phyloP scores from a whole-genome alignment of 805 yeast species.

The Saturnispora mendoncae region DNA sequence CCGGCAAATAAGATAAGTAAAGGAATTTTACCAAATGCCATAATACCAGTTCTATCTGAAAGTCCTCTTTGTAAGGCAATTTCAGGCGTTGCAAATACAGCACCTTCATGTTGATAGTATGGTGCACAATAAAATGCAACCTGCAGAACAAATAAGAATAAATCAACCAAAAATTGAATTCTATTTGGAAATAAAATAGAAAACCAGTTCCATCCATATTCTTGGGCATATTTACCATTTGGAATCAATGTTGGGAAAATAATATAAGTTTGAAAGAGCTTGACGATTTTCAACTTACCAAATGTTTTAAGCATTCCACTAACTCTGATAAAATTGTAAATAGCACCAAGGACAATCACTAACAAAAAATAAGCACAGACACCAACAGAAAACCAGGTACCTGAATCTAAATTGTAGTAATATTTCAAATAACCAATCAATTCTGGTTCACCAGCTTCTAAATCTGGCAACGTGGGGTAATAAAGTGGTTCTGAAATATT shows the following conservation, averaged over 20 bases:
- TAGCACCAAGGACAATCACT: constrained; percentile 30
- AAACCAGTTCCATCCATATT: constrained; percentile 15
- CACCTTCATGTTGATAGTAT: constrained; percentile 9
- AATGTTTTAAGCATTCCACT: constrained; percentile 24
- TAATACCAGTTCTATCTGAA: constrained; percentile 32
- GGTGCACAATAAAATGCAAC: constrained; percentile 10
- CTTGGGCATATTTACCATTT: constrained; percentile 15
- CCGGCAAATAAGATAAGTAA: constrained; percentile 38
- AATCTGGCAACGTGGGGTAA: constrained; percentile 13
- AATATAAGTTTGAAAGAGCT: constrained; percentile 25
- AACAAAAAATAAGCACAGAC: constrained; percentile 32
- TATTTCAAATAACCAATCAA: constrained; percentile 12
- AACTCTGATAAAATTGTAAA: constrained; percentile 26
- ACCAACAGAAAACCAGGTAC: constrained; percentile 28
- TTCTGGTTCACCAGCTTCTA: constrained; percentile 4
- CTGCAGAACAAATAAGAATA: constrained; percentile 9
- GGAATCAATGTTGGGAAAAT: constrained; percentile 32
- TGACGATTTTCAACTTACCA: neutral
- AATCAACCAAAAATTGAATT: constrained; percentile 8
- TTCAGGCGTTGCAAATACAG: constrained; percentile 26
- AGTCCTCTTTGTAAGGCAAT: constrained; percentile 22
- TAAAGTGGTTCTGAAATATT: constrained; percentile 12
- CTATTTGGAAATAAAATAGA: constrained; percentile 10
- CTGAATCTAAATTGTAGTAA: constrained; percentile 21
- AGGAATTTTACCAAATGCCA: constrained; percentile 32